phyloP scores from a whole-genome alignment of 306 rosid species.

The Quercus suber region DNA sequence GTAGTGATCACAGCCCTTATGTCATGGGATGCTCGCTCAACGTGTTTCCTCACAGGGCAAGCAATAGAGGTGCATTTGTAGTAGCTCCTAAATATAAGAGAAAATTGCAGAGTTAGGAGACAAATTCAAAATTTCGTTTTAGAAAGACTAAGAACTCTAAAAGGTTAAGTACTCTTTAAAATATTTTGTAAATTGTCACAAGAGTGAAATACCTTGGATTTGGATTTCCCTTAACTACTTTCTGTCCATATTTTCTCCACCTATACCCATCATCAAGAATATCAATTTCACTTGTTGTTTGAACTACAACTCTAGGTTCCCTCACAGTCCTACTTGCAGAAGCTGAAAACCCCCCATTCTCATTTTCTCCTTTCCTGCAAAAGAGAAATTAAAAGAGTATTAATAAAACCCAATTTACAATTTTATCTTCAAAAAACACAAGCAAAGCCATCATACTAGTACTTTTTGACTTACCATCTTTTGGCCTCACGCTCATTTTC shows the following conservation, averaged over 20 bases:
- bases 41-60: slow-evolving; percentile 91
- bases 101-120: slow-evolving; percentile 17
- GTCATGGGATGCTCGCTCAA: slow-evolving; percentile 86
- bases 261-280: slow-evolving; percentile 93
- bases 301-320: slow-evolving; percentile 98
- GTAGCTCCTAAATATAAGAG: slow-evolving; percentile 65
- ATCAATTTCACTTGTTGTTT: slow-evolving; percentile 92
- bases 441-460: neutral
- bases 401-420: slow-evolving; percentile 1
- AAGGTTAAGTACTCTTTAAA: too few species aligned
- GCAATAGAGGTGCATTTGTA: slow-evolving; percentile 82
- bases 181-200: neutral
- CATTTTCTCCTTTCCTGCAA: slow-evolving; percentile 79
- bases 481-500: slow-evolving; percentile 70
- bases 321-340: slow-evolving; percentile 69
- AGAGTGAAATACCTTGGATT: slow-evolving; percentile 69
- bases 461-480: slow-evolving; percentile 59
- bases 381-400: neutral
- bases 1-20: slow-evolving; percentile 87
- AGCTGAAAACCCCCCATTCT: slow-evolving; percentile 44
- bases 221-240: slow-evolving; percentile 97
- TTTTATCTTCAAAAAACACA: neutral
- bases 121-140: neutral
- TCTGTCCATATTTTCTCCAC: slow-evolving; percentile 98
- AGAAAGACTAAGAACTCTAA: neutral